phyloP scores from a whole-genome alignment of 2,329 filamentous ascomycete genomes.

The Hysterium pulicare region DNA sequence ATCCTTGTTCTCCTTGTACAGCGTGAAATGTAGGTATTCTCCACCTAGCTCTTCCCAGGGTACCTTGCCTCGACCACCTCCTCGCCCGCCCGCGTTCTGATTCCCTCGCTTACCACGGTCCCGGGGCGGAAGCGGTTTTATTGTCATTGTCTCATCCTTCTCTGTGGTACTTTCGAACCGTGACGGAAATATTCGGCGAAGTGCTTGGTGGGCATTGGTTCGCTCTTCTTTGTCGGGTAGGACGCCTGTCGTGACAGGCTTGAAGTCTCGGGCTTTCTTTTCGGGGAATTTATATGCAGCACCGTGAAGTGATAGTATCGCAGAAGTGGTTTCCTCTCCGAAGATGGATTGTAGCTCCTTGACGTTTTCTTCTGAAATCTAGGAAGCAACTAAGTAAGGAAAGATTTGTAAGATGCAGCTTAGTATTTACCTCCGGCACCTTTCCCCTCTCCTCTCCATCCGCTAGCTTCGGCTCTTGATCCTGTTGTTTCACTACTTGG shows the following conservation, averaged over 20 bases:
- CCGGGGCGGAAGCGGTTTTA: slow-evolving; percentile 47
- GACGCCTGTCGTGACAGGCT: slow-evolving; percentile 50
- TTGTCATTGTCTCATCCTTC: slow-evolving; percentile 63
- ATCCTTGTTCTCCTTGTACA: slow-evolving; percentile 96
- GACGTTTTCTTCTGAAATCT: slow-evolving; percentile 39
- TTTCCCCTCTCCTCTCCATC: slow-evolving; percentile 4
- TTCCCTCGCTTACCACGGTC: slow-evolving; percentile 31
- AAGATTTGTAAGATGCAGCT: neutral
- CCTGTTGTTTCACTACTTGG: neutral
- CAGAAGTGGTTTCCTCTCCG: slow-evolving; percentile 47
- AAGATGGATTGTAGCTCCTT: slow-evolving; percentile 46
- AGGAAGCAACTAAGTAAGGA: neutral
- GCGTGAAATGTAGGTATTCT: slow-evolving; percentile 82
- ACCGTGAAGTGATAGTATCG: slow-evolving; percentile 55
- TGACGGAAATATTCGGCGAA: slow-evolving; percentile 77
- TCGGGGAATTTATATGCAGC: slow-evolving; percentile 53
- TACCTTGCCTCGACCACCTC: slow-evolving; percentile 40
- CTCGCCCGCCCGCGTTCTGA: slow-evolving; percentile 21
- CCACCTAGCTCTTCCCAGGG: slow-evolving; percentile 67
- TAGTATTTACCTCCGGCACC: neutral
- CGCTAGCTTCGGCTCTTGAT: slow-evolving; percentile 12
- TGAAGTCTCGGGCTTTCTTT: slow-evolving; percentile 55
- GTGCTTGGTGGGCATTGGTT: slow-evolving; percentile 60
- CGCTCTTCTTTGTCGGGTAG: slow-evolving; percentile 61
- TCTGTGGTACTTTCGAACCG: slow-evolving; percentile 74